Percentiles rank a stretch among this genome's conserved stretches.
These are phyloP conservation scores for Pseudozyma thailandica DNA, from an alignment of 1,284 basidiomycete species.

Conservation along the genomic window DNA sequence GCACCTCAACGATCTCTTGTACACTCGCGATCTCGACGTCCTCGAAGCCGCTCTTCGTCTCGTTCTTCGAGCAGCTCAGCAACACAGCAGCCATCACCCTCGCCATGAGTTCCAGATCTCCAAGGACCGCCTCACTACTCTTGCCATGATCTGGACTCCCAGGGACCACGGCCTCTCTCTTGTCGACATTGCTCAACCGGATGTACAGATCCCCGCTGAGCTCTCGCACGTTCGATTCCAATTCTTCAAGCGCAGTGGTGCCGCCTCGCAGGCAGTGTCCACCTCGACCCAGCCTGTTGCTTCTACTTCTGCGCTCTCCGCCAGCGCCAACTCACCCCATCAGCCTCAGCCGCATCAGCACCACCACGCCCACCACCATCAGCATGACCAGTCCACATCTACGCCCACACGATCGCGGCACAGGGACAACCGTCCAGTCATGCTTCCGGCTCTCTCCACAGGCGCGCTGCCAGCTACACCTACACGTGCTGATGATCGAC, in stretches of 20 bases:
- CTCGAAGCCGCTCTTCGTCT: conserved; percentile 85
- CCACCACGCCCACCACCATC: conserved; percentile 8
- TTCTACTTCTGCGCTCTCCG: conserved; percentile 20
- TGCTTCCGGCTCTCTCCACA: conserved; percentile 33
- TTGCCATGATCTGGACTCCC: conserved; percentile 63
- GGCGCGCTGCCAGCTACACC: conserved; percentile 32
- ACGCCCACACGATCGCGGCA: conserved; percentile 45
- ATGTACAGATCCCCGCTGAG: conserved; percentile 60
- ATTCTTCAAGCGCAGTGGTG: conserved; percentile 68
- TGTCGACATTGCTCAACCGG: conserved; percentile 67
- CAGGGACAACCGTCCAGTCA: conserved; percentile 35
- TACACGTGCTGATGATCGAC: conserved; percentile 20
- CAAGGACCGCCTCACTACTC: conserved; percentile 56
- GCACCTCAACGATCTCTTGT: conserved; percentile 88
- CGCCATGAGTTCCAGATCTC: conserved; percentile 59
- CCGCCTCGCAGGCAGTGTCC: conserved; percentile 9
- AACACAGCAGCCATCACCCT: conserved; percentile 75
- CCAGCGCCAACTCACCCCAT: conserved; percentile 16
- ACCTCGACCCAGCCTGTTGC: conserved; percentile 19
- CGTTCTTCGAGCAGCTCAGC: conserved; percentile 89
- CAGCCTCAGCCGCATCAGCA: conserved; percentile 15
- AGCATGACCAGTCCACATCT: conserved; percentile 15
- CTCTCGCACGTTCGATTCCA: conserved; percentile 69
- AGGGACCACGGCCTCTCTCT: conserved; percentile 69
- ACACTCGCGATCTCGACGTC: conserved; percentile 88